phyloP scores from a whole-genome alignment of 2,329 filamentous ascomycete species.

The Alternaria atra region DNA sequence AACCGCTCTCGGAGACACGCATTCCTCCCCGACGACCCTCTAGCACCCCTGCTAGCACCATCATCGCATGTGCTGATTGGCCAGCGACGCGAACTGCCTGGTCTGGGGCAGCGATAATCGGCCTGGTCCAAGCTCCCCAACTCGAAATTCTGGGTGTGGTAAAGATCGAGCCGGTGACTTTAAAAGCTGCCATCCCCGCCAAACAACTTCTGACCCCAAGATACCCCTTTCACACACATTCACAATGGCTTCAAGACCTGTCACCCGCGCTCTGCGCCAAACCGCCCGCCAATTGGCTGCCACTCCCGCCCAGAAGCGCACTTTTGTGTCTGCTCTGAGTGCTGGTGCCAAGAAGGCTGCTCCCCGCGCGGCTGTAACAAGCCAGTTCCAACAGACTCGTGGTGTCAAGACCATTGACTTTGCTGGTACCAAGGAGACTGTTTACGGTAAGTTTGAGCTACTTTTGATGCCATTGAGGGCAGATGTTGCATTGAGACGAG shows the following conservation, averaged over 20 bases:
- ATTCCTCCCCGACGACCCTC: conserved; percentile 28
- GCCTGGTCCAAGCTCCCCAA: conserved; percentile 25
- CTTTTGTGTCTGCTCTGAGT: conserved; percentile 66
- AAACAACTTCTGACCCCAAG: conserved; percentile 33
- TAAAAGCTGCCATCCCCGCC: conserved; percentile 40
- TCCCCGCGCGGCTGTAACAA: conserved; percentile 56
- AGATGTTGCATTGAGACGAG: conserved; percentile 26
- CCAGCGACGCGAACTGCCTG: conserved; percentile 7
- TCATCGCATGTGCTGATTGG: conserved; percentile 3
- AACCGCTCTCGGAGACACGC: conserved; percentile 28
- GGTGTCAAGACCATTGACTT: conserved; percentile 99
- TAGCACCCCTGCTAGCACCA: conserved; percentile 13
- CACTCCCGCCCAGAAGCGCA: conserved; percentile 62
- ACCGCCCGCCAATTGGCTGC: conserved; percentile 65
- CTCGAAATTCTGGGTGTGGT: conserved; percentile 18
- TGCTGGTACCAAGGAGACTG: conserved; percentile 91
- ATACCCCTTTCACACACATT: conserved; percentile 49
- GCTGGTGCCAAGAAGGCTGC: conserved; percentile 55
- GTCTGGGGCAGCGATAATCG: conserved; percentile 25
- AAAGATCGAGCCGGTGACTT: conserved; percentile 19
- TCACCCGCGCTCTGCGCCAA: conserved; percentile 67
- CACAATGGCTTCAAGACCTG: conserved; percentile 82
- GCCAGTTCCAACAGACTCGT: conserved; percentile 73
- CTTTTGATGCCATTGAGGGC: background rate
- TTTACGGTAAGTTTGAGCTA: conserved; percentile 75